Evolutionary conservation across 2,329 filamentous ascomycete genomes (phyloP).

Genomic region (Colletotrichum endophyticum): DNA sequence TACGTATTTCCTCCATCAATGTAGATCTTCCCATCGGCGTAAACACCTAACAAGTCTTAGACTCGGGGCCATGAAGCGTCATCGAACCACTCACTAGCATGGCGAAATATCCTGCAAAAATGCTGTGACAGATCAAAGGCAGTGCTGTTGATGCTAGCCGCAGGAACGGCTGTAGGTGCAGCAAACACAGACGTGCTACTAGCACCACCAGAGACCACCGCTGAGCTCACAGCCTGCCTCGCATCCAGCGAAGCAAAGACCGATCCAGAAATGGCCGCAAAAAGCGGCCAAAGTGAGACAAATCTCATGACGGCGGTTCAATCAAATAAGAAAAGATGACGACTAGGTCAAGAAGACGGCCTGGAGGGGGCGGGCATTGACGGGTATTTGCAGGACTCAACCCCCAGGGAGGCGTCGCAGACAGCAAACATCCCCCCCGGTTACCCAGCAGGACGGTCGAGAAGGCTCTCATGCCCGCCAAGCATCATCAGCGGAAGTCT

Average conservation of each 20-base stretch:
- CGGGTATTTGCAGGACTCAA: constrained; percentile 6
- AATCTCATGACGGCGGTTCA: neutral
- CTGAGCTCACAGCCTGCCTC: neutral
- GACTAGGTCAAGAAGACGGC: neutral
- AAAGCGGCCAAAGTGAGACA: neutral
- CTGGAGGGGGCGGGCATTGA: neutral
- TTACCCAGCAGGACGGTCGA: neutral
- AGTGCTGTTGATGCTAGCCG: constrained; percentile 1
- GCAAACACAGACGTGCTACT: neutral
- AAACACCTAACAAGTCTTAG: constrained; percentile 2
- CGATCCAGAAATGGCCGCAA: neutral
- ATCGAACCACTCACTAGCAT: neutral
- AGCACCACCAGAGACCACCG: neutral
- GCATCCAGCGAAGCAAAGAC: neutral
- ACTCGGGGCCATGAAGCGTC: neutral
- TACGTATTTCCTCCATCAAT: constrained; percentile 25
- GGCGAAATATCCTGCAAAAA: constrained; percentile 1
- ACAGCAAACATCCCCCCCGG: neutral
- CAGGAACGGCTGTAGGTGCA: constrained; percentile 2
- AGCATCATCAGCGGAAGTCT: neutral
- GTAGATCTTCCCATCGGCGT: constrained; percentile 25
- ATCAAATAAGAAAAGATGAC: neutral
- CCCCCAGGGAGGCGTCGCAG: neutral
- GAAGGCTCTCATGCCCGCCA: neutral
- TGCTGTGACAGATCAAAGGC: constrained; percentile 4